Evolutionary conservation across 805 yeast genomes (phyloP), one percentile per base, ranked within the genome.

Genomic region (Lipomyces mesembrius): DNA sequence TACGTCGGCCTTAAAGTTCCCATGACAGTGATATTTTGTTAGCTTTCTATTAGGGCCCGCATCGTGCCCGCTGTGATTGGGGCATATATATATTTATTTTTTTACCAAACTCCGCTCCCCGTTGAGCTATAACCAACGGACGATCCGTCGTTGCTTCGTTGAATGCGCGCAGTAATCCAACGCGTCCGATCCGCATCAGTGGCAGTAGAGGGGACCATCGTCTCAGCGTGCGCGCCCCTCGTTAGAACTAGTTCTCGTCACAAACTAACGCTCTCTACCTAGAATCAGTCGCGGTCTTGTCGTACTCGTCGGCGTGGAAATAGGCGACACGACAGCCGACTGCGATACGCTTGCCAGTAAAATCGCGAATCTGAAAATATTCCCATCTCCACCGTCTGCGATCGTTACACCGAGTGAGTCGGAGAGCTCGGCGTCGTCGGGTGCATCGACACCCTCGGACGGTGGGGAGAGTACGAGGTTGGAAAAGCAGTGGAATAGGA

Each of bases 131-230:
- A 43, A 17, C 49, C 49, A 2, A 43, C 20, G n/a, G n/a, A 17
- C 20, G 20, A 43, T 14, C 49, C 9, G 2, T n/a, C n/a, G n/a
- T n/a, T n/a, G n/a, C n/a, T 3, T 7, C 49, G 12, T 43, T 43
- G 20, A 17, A 94, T 94, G 99, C 88, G 87, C 76, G 91, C 93
- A 2, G 97, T 95, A 0, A 85, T 95, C 43, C 99, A 95, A 76
- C 87, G 90, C 74, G 98, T 94, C 6, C 90, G 89, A 68, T 83
- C 84, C 58, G 98, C 98, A 0, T 89, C 97, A 0, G 99, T 95
- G 0, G 85, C 91, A 0, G 99, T 95, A 0, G 91, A 92, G 61
- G 80, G 82, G 8, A 75, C 83, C 60, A 81, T 90, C 0, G 84
- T 93, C 0, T 92, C 98, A 0, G 80, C 85, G 87, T 84, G 77